These are phyloP conservation scores for Botrytis aclada DNA, from an alignment of 2,329 filamentous ascomycete species.

Conservation along the genomic window DNA sequence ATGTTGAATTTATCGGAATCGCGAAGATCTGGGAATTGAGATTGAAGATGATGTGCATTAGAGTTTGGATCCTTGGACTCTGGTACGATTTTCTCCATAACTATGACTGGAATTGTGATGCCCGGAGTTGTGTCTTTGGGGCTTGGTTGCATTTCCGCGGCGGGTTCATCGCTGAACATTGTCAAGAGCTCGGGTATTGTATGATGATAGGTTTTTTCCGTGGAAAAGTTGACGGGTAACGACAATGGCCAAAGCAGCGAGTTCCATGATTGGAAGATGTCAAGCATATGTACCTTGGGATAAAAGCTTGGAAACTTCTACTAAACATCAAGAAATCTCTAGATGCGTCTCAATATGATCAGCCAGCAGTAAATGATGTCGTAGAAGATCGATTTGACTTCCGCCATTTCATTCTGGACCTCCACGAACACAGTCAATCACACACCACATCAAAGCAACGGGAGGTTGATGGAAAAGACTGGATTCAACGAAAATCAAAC, in stretches of 20 bases:
- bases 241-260: neutral
- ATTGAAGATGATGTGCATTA: neutral
- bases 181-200: neutral
- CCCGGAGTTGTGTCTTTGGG: neutral
- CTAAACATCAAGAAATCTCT: neutral
- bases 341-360: neutral
- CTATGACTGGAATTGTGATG: neutral
- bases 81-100: neutral
- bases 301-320: neutral
- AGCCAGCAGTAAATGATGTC: neutral
- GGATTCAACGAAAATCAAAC: neutral
- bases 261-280: too few species aligned
- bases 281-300: neutral
- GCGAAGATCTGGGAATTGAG: neutral
- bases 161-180: neutral
- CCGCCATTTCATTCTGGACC: neutral
- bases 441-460: neutral
- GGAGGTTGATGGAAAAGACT: neutral
- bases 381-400: neutral
- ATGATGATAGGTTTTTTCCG: neutral
- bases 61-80: neutral
- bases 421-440: neutral
- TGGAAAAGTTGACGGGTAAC: too few species aligned
- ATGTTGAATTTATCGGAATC: neutral
- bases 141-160: neutral